These are phyloP conservation scores for Amyloporia xantha DNA, from an alignment of 768 basidiomycete genomes.

Conservation along the genomic window DNA sequence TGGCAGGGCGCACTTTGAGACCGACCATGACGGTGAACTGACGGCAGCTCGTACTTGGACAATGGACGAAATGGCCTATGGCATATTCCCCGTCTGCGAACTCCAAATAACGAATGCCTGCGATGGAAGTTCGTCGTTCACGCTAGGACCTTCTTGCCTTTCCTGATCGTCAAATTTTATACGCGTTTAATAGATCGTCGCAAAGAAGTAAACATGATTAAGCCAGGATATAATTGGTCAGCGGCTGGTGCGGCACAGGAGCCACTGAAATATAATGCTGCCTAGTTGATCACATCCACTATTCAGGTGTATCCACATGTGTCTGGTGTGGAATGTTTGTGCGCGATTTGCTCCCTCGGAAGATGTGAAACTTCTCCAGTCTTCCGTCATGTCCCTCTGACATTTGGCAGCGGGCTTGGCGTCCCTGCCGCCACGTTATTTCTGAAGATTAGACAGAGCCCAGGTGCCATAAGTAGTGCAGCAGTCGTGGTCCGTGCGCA, in stretches of 20 bases:
- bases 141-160: too few relatives aligned
- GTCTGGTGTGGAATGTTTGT: slow-evolving; percentile 16
- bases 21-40: not conserved
- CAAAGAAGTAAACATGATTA: slow-evolving; percentile 18
- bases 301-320: slow-evolving; percentile 11
- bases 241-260: slow-evolving; percentile 6
- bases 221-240: slow-evolving; percentile 12
- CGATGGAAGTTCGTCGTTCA: slow-evolving; percentile 14
- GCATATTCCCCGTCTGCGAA: slow-evolving; percentile 8
- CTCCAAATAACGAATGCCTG: slow-evolving; percentile 15
- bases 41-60: slow-evolving; percentile 5
- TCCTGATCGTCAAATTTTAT: too few relatives aligned
- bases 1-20: not conserved
- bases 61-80: slow-evolving; percentile 14
- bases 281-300: too few relatives aligned
- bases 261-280: too few relatives aligned
- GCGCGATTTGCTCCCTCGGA: slow-evolving; percentile 16
- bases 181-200: slow-evolving; percentile 6
- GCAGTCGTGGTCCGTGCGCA: too few relatives aligned
- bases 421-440: too few relatives aligned
- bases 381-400: too few relatives aligned
- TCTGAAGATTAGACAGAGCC: too few relatives aligned
- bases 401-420: too few relatives aligned
- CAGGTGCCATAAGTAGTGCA: too few relatives aligned
- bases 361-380: too few relatives aligned